Percentiles rank a stretch among this genome's conserved stretches.
Conservation (phyloP, 257 asterid genomes). For the Nicotiana knightiana region DNA sequence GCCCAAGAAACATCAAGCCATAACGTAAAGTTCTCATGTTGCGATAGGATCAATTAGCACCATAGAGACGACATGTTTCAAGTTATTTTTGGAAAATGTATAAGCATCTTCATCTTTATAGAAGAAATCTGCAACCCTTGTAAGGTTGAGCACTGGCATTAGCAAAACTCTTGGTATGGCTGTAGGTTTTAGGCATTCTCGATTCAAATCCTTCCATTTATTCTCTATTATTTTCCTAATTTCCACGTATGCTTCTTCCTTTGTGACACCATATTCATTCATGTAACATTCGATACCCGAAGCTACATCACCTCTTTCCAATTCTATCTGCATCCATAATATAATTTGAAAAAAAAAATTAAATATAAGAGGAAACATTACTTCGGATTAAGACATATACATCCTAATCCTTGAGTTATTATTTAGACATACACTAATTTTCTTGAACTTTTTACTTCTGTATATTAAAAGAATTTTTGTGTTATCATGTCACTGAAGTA, state of each 20-base stretch:
- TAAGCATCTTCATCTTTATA: slow-evolving; percentile 23
- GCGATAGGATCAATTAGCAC: not conserved
- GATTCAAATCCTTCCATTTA: not conserved
- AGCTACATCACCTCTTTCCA: slow-evolving; percentile 6
- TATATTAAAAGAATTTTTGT: too few relatives aligned
- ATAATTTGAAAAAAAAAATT: not conserved
- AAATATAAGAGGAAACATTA: not conserved
- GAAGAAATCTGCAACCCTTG: slow-evolving; percentile 6
- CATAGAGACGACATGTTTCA: not conserved
- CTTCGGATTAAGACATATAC: not conserved
- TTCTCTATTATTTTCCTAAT: too few relatives aligned
- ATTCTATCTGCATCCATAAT: not conserved
- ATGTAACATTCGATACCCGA: not conserved
- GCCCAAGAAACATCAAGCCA: too few relatives aligned
- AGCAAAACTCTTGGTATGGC: slow-evolving; percentile 5
- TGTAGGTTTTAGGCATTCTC: slow-evolving; percentile 9
- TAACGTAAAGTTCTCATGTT: not conserved
- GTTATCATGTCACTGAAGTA: too few relatives aligned
- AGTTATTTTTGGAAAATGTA: slow-evolving; percentile 12
- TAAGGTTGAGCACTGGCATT: slow-evolving; percentile 9
- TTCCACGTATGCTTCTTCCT: too few relatives aligned
- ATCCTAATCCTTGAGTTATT: not conserved
- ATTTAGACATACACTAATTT: not conserved
- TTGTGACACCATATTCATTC: too few relatives aligned
- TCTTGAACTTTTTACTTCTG: not conserved